Evolutionary conservation across 108 stramenopile species (phyloP).

Genomic region (Epithemia pelagica): DNA sequence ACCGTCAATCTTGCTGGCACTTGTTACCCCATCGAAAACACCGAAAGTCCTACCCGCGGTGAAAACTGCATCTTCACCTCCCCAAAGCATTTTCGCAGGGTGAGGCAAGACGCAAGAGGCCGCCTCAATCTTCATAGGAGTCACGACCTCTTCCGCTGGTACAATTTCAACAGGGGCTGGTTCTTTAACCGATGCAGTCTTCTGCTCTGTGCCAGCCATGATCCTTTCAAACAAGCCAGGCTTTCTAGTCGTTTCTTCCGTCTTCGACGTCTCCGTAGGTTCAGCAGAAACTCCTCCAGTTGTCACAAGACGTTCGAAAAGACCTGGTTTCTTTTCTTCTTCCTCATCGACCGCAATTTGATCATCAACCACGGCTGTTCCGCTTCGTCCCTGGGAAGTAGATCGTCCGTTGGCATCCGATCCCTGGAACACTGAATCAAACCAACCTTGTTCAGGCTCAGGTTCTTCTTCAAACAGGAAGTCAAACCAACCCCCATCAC

Average conservation of each 20-base stretch:
- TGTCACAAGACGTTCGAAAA: constrained; percentile 2
- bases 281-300: not conserved
- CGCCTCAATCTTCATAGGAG: constrained; percentile 40
- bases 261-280: not conserved
- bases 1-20: constrained; percentile 67
- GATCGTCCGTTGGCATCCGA: constrained; percentile 2
- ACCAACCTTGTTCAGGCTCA: not conserved
- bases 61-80: constrained; percentile 84
- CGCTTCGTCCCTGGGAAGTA: constrained; percentile 5
- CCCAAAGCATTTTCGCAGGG: constrained; percentile 78
- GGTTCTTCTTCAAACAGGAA: constrained; percentile 5
- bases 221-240: not conserved
- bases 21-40: constrained; percentile 86
- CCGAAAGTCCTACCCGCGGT: constrained; percentile 67
- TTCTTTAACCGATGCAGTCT: constrained; percentile 4
- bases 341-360: constrained; percentile 7
- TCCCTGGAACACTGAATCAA: constrained; percentile 14
- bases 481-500: not conserved
- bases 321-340: constrained; percentile 4
- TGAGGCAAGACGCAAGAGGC: constrained; percentile 66
- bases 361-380: not conserved
- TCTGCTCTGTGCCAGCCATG: not conserved
- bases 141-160: not conserved
- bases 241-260: constrained; percentile 1
- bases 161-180: not conserved